Evolutionary conservation across 345 rosid genomes (phyloP).

Genomic region (Physaria fendleri): DNA sequence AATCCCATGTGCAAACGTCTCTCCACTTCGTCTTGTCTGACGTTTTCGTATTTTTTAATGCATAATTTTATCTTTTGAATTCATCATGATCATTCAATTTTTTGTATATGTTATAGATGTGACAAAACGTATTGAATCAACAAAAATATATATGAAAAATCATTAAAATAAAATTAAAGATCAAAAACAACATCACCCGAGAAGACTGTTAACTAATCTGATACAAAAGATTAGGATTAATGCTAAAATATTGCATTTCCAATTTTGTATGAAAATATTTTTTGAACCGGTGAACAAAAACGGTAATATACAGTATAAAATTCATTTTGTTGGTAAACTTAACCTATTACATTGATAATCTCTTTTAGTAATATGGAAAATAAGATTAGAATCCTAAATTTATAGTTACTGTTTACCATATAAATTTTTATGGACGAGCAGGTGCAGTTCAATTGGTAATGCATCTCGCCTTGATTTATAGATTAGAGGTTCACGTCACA

Average conservation of each 20-base stretch:
- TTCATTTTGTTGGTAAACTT: neutral
- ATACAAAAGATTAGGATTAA: neutral
- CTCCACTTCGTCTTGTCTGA: constrained; percentile 31
- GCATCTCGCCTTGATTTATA: too few species aligned
- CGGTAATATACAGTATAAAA: neutral
- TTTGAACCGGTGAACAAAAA: neutral
- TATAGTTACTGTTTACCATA: too few species aligned
- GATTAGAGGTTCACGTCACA: too few species aligned
- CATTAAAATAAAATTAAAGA: too few species aligned
- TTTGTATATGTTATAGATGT: neutral
- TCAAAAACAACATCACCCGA: neutral
- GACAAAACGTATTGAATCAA: neutral
- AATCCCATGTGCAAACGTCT: constrained; percentile 31
- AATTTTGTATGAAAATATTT: neutral
- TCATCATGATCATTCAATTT: neutral
- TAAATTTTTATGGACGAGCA: too few species aligned
- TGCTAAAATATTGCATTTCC: neutral
- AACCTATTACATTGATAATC: too few species aligned
- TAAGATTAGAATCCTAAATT: too few species aligned
- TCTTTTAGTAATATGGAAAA: too few species aligned
- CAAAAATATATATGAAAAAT: neutral
- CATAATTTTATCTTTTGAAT: too few species aligned
- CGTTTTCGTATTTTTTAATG: neutral
- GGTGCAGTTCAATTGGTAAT: too few species aligned
- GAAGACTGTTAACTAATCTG: neutral